Evolutionary conservation across 2,329 filamentous ascomycete species (phyloP).

Genomic region (Venturia pyrina): DNA sequence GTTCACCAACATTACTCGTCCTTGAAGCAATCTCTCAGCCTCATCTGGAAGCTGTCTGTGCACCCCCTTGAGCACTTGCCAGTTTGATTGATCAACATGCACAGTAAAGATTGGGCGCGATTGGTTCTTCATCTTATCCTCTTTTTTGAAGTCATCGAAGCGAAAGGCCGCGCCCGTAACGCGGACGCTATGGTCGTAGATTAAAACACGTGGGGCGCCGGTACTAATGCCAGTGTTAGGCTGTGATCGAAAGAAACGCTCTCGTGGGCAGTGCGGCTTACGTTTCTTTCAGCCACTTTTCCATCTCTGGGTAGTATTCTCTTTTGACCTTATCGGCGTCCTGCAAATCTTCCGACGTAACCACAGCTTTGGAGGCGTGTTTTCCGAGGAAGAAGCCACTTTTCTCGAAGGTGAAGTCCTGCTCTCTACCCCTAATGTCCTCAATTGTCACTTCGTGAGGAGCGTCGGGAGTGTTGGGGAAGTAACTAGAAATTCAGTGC

Average conservation of each 20-base stretch:
- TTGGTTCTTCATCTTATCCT: neutral
- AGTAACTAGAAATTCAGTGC: slow-evolving; percentile 8
- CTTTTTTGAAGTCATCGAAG: neutral
- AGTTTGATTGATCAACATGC: slow-evolving; percentile 12
- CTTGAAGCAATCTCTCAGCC: slow-evolving; percentile 8
- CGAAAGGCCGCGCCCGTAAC: neutral
- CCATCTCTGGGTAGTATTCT: slow-evolving; percentile 14
- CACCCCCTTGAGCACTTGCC: slow-evolving; percentile 6
- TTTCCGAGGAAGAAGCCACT: slow-evolving; percentile 13
- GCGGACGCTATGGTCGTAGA: slow-evolving; percentile 9
- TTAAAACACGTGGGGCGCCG: slow-evolving; percentile 5
- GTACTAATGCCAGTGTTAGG: neutral
- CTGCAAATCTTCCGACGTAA: slow-evolving; percentile 8
- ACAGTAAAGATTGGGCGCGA: neutral
- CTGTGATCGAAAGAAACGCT: too few species aligned
- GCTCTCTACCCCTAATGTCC: slow-evolving; percentile 12
- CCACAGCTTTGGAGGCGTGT: neutral
- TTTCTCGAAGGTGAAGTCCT: slow-evolving; percentile 12
- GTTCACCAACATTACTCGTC: slow-evolving; percentile 12
- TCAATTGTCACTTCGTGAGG: slow-evolving; percentile 8
- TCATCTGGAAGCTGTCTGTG: slow-evolving; percentile 10
- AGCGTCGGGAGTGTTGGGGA: slow-evolving; percentile 11
- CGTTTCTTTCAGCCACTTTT: slow-evolving; percentile 11
- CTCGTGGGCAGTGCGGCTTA: neutral
- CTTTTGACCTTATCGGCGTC: slow-evolving; percentile 11